These are phyloP conservation scores for Penicillium sp. DNA, from an alignment of 2,329 filamentous ascomycete genomes.

Conservation along the genomic window DNA sequence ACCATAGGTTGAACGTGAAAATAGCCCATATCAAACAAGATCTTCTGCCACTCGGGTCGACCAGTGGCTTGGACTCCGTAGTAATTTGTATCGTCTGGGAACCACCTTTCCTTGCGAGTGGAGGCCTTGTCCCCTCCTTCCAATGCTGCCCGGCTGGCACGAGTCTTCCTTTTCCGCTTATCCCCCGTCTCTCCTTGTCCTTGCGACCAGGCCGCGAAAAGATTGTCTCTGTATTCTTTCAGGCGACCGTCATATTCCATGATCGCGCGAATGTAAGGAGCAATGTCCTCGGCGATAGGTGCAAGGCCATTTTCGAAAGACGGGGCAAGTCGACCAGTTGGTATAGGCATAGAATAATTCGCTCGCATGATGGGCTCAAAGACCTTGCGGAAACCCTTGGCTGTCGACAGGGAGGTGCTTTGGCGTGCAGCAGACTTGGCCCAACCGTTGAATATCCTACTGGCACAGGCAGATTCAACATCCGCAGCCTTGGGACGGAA, in stretches of 20 bases:
- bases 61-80: slow-evolving; percentile 67
- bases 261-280: slow-evolving; percentile 87
- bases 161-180: slow-evolving; percentile 69
- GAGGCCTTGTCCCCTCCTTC: slow-evolving; percentile 70
- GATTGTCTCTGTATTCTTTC: slow-evolving; percentile 65
- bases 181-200: slow-evolving; percentile 39
- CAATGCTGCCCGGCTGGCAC: slow-evolving; percentile 73
- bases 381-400: slow-evolving; percentile 47
- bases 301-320: slow-evolving; percentile 73
- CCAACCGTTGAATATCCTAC: slow-evolving; percentile 35
- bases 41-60: slow-evolving; percentile 44
- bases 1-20: slow-evolving; percentile 29
- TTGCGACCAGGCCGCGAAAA: slow-evolving; percentile 65
- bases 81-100: slow-evolving; percentile 63
- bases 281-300: slow-evolving; percentile 73
- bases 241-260: slow-evolving; percentile 73
- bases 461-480: slow-evolving; percentile 29
- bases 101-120: slow-evolving; percentile 73
- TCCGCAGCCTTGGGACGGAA: slow-evolving; percentile 24
- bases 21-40: slow-evolving; percentile 36
- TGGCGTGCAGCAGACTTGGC: slow-evolving; percentile 14
- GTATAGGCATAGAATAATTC: slow-evolving; percentile 34
- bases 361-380: slow-evolving; percentile 56
- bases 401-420: slow-evolving; percentile 30
- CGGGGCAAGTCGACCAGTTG: slow-evolving; percentile 54